These are phyloP conservation scores for Acanthamoeba quina DNA, from an alignment of 208 protist genomes.

Conservation along the genomic window DNA sequence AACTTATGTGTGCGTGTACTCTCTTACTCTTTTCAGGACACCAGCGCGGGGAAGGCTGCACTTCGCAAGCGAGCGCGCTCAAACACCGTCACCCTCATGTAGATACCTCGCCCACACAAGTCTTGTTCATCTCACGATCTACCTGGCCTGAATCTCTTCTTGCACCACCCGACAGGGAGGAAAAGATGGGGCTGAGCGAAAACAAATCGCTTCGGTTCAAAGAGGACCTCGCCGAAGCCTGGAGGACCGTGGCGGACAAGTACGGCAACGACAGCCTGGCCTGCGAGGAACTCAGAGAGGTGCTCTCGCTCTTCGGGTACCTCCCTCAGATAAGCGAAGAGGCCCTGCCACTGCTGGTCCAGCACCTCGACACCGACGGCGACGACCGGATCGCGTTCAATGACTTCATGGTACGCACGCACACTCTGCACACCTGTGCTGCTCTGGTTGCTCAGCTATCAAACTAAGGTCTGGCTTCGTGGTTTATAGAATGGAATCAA, in stretches of 20 bases:
- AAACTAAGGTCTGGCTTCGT: neutral
- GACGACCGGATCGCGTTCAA: conserved; percentile 20
- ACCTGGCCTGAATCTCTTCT: neutral
- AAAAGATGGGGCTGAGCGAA: conserved; percentile 46
- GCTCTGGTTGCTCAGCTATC: neutral
- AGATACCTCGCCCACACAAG: neutral
- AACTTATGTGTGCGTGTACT: neutral
- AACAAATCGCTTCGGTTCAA: neutral
- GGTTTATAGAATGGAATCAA: neutral
- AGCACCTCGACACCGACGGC: conserved; percentile 44
- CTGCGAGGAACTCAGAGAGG: conserved; percentile 27
- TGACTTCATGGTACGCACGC: conserved; percentile 21
- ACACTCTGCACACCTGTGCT: neutral
- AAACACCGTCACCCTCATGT: conserved; percentile 16
- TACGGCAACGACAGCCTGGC: conserved; percentile 33
- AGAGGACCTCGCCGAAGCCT: conserved; percentile 34
- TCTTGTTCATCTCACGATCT: neutral
- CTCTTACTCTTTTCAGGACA: neutral
- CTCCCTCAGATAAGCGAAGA: conserved; percentile 6
- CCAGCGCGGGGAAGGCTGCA: neutral
- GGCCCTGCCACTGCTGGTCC: conserved; percentile 8
- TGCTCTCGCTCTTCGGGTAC: conserved; percentile 17
- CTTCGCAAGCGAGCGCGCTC: neutral
- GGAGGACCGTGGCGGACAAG: conserved; percentile 40
- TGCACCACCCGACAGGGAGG: neutral